Base-by-base conservation (phyloP, 257 asterid genomes). In the Plantago elongata region DNA sequence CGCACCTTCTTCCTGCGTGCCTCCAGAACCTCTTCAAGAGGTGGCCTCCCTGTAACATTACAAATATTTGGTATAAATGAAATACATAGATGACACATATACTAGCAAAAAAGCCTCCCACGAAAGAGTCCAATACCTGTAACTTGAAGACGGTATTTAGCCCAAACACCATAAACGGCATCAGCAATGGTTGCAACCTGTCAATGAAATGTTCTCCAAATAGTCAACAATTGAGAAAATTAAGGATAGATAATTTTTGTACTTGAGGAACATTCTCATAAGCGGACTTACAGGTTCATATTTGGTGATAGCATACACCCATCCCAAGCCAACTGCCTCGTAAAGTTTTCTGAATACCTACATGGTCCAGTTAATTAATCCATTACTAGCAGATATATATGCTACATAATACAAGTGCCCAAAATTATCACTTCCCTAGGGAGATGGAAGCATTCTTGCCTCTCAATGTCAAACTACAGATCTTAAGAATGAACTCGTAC, bases 261-360 rank as follows among this genome's bases (percentile, higher is more conserved):
- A 15, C 13, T 17, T 57, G 65, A 45, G 5, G 10, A 61, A 17
- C 29, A 45, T 37, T 9, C 42, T 11, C 54, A 18, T 45, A 65
- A 66, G 44, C 63, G 48, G 46, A 73, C 95, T 81, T 77, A 87
- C 97, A 27, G 96, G 93, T 74, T 87, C 90, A 48, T 85, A 90
- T 85, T 87, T 90, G 51, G 97, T 85, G 49, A 90, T 69, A 45
- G 96, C 96, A 15, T 87, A 90, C 13, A 90, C 88, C 96, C 97
- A 90, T 68, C 97, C 97, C 69, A 90, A 73, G 44, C 79, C 96
- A 58, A 87, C 96, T 37, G 77, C 93, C 72, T 90, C 97, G 59
- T 90, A 87, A 2, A 87, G 83, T 67, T 37, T 82, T 79, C 97
- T 79, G 74, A 90, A 90, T 62, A 82, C 97, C 96, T 87, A 83